Evolutionary conservation across 2,329 filamentous ascomycete genomes (phyloP), one percentile per base, ranked within the genome.

Genomic region (Madurella mycetomatis): DNA sequence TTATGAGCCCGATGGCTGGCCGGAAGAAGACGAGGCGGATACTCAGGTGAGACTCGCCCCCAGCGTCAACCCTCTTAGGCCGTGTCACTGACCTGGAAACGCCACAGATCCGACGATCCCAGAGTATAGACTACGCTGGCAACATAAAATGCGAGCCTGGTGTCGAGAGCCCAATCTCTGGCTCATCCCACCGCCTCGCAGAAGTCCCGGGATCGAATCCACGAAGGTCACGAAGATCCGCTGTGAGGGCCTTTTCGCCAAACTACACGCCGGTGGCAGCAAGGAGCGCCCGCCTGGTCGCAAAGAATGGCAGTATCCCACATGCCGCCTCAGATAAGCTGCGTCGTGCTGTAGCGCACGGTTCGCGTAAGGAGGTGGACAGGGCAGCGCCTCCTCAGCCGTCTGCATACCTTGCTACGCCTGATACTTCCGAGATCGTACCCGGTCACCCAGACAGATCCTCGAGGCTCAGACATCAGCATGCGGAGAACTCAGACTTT

Each of bases 341-440:
- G 9, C 72, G 72, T 19, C 71, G 72, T 34, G 67, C 67, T 17
- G 62, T 72, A 5, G 63, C 67, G 30, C 64, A 68, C 17, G 63
- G 64, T 30, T 62, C 66, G 15, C 65, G 66, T 5, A 62, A 62
- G 42, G 68, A 70, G 9, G 56, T 56, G 25, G 65, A 67, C 16
- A 67, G 57, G 55, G 32, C 49, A 11, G 56, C 58, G 37, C 63
- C 64, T 30, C 63, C 64, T 30, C 61, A 61, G 56, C 65, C 55
- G 66, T 78, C 59, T 2, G 56, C 60, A 7, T 69, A 68, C 44
- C 72, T 82, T 17, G 77, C 79, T 13, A 85, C 82, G 0, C 83
- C 83, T n/a, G 81, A 84, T 60, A 73, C 76, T 11, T 78, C 80
- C 11, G 80, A 82, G 53, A 56, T 76, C 4, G 60, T 64, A 11